Evolutionary conservation across 2,329 filamentous ascomycete species (phyloP), one percentile per base, ranked within the genome.

Genomic region (Pseudogymnoascus sp.): DNA sequence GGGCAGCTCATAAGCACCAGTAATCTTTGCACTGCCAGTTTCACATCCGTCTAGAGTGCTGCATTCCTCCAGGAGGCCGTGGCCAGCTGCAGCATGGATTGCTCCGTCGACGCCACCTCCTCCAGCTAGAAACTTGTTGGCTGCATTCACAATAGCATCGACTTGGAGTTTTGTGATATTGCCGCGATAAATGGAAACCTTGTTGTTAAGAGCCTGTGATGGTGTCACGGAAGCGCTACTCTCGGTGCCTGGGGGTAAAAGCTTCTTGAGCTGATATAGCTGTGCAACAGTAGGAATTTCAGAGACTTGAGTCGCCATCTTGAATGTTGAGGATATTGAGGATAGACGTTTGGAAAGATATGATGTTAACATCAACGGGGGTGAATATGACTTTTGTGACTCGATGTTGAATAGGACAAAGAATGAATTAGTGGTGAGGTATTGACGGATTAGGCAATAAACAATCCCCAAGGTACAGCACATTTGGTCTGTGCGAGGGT

Each of bases 61-160:
- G 74, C 93, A 97, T 77, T 94, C 93, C 7, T 78, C 71, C 19
- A 86, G 66, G 0, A 97, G 83, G 0, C 74, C 74, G 0, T 77
- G 82, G 0, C 94, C 94, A 0, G 94, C 93, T 41, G 88, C 91
- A 31, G 81, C 75, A 73, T 97, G 94, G 69, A 97, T 97, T 29
- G 92, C 89, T 41, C 88, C 89, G 71, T 92, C 89, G 14, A 97
- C 92, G 37, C 94, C 94, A n/a, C 92, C 91, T 61, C 94, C 94
- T 62, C 92, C 92, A 0, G 89, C 80, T 0, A 97, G 83, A 1
- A 81, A 82, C 8, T 75, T 76, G 74, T 97, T 97, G 49, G 94
- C 93, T 0, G 94, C 93, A 73, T 97, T 97, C 73, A 97, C 92
- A 68, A 97, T 94, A 66, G 89, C 88, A 71, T 92, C 90, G 52